Evolutionary conservation across 228 moss, liverwort and hornwort species (phyloP).

Genomic region (Sphagnum magellanicum): DNA sequence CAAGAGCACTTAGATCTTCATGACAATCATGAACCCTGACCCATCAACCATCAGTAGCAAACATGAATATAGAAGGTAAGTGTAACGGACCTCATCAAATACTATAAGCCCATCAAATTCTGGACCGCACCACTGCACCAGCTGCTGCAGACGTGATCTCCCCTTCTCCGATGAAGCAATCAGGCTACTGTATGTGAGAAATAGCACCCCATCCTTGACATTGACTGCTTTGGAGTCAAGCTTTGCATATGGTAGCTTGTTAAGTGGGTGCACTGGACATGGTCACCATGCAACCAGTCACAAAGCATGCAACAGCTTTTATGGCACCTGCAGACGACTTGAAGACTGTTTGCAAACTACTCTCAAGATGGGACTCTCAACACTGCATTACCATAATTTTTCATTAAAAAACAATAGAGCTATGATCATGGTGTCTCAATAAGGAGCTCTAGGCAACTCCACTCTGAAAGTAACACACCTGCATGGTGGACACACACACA

Average conservation of each 20-base stretch:
- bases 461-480: neutral
- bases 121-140: constrained; percentile 96
- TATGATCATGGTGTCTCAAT: neutral
- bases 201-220: constrained; percentile 91
- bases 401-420: no score
- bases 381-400: no score
- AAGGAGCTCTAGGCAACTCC: neutral
- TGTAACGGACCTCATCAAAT: constrained; percentile 80
- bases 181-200: constrained; percentile 96
- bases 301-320: neutral
- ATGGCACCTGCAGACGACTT: no score
- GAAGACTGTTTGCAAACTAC: no score
- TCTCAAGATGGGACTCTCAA: no score
- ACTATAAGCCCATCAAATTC: constrained; percentile 92
- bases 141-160: constrained; percentile 84
- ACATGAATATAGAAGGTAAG: neutral
- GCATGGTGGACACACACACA: no score
- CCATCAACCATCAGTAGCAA: neutral
- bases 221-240: constrained; percentile 90
- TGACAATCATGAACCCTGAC: neutral
- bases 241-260: constrained; percentile 94
- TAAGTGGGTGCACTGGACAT: constrained; percentile 86
- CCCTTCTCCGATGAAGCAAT: constrained; percentile 98
- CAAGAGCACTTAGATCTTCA: no score
- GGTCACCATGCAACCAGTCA: neutral